Percentiles rank a stretch among this genome's conserved stretches.
Evolutionary conservation across 306 rosid species (phyloP).

Genomic region (Dryas octopetala): DNA sequence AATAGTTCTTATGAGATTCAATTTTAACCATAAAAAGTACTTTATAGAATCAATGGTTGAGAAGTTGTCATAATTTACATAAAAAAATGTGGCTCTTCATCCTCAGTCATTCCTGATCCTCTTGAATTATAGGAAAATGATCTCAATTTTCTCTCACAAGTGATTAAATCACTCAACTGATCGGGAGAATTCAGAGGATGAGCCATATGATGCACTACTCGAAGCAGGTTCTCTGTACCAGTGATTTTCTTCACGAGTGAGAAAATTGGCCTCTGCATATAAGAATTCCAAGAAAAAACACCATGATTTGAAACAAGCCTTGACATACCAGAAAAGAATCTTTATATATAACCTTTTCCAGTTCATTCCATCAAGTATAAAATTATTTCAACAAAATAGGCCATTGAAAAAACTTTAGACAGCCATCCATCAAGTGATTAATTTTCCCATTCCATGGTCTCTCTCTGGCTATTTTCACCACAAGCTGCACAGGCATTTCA

Average conservation of each 20-base stretch:
- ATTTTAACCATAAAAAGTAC: too few species aligned
- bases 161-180: constrained; percentile 22
- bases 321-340: not conserved
- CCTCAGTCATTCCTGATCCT: too few species aligned
- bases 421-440: not conserved
- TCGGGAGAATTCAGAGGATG: constrained; percentile 35
- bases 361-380: not conserved
- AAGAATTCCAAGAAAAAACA: constrained; percentile 16
- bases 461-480: not conserved
- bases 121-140: not conserved
- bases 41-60: too few species aligned
- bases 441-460: not conserved
- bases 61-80: too few species aligned
- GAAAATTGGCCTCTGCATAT: constrained; percentile 87
- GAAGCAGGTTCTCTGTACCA: constrained; percentile 90
- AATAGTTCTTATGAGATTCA: too few species aligned
- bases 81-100: too few species aligned
- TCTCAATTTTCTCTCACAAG: not conserved
- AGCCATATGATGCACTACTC: constrained; percentile 37
- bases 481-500: too few species aligned
- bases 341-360: not conserved
- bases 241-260: constrained; percentile 63
- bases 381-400: not conserved
- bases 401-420: not conserved
- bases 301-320: constrained; percentile 1